Evolutionary conservation across 257 asterid genomes (phyloP), one percentile per base, ranked within the genome.

Genomic region (Echium plantagineum): DNA sequence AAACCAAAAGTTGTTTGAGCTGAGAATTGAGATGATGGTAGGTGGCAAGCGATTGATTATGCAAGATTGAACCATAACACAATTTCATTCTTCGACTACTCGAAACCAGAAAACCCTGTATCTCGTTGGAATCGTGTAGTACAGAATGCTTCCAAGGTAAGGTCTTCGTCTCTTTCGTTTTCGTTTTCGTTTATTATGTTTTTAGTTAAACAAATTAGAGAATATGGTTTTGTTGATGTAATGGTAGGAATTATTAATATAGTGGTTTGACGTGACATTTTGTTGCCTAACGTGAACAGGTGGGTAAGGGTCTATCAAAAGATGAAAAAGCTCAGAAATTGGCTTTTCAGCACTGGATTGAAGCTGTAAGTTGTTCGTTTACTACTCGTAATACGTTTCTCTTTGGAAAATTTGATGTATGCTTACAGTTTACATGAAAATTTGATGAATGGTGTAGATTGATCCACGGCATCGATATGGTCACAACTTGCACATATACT

Each of bases 291-390:
- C 17, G 49, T 80, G 74, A 17, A 55, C 87, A 87, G 96, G 98
- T 90, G 75, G 98, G 98, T 60, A 82, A 87, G 81, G 98, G 98
- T 38, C 68, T 90, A 56, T 80, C 96, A 4, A 68, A 73, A 71
- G 94, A 87, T 72, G 91, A 48, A 59, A 85, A 80, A 70, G 98
- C 98, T 22, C 96, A 81, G 71, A 75, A 79, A 70, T 74, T 90
- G 74, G 96, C 98, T 71, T 90, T 90, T 71, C 98, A 83, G 65
- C 98, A 87, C 74, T 90, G 98, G 96, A 90, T 90, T 70, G 96
- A 90, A 76, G 98, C 98, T 20, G 96, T 90, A 77, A 83, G 91
- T 69, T 59, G 47, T 69, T 35, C 17, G 7, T 47, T 46, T 28
- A 19, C 21, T n/a, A 31, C 0, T 35, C 3, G 32, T 28, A 15